Percentiles rank a stretch among this genome's conserved stretches.
Evolutionary conservation across 1,284 basidiomycete species (phyloP).

Genomic region (Cryptococcus sp.): DNA sequence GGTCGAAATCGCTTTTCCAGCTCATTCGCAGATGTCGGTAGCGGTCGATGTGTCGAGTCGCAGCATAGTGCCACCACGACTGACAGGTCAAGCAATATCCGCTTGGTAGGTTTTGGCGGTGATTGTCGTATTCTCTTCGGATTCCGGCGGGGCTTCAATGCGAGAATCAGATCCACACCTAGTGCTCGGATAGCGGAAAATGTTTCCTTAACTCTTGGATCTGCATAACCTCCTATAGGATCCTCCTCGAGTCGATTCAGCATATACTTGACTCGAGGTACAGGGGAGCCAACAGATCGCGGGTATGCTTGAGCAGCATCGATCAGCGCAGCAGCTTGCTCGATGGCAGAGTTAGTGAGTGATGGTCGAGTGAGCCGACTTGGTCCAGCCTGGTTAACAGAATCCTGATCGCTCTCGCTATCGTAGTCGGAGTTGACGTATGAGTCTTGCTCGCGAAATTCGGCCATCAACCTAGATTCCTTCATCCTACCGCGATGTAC

Average conservation of each 20-base stretch:
- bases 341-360: conserved; percentile 60
- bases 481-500: conserved; percentile 60
- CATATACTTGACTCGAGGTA: conserved; percentile 60
- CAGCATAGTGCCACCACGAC: conserved; percentile 79
- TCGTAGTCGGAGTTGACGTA: conserved; percentile 60
- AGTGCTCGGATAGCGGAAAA: conserved; percentile 61
- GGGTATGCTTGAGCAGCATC: conserved; percentile 62
- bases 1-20: conserved; percentile 63
- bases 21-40: conserved; percentile 60
- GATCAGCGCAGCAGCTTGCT: conserved; percentile 55
- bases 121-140: background rate
- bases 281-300: conserved; percentile 24
- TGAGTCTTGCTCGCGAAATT: conserved; percentile 78
- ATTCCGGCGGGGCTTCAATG: conserved; percentile 2
- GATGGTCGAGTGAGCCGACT: conserved; percentile 35
- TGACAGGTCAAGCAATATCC: conserved; percentile 76
- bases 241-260: conserved; percentile 63
- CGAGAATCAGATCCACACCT: conserved; percentile 62
- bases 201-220: conserved; percentile 66
- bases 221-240: conserved; percentile 41
- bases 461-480: conserved; percentile 69
- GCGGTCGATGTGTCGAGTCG: conserved; percentile 71
- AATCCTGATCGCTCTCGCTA: conserved; percentile 22
- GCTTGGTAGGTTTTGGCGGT: conserved; percentile 57
- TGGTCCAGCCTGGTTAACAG: conserved; percentile 1